A percentile compares a stretch with the other conserved stretches of the same genome.
These are phyloP conservation scores for Saksenaea vasiformis DNA, from an alignment of 371 early-diverging fungal genomes.

Conservation along the genomic window DNA sequence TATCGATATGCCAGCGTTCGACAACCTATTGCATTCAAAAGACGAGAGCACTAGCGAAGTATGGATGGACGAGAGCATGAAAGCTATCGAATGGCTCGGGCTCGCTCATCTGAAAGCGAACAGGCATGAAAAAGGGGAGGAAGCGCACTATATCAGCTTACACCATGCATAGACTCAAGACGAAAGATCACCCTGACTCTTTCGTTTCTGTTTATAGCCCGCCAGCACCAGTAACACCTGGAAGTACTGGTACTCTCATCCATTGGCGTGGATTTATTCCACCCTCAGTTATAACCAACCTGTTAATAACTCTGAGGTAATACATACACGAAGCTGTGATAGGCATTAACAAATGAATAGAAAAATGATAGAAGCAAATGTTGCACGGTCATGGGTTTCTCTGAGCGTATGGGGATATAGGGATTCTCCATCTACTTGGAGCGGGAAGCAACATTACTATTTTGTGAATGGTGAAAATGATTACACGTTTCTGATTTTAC, in stretches of 20 bases:
- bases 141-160: background rate
- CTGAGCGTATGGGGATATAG: slow-evolving; percentile 66
- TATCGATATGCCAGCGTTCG: slow-evolving; percentile 34
- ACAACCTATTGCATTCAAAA: slow-evolving; percentile 20
- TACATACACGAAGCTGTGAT: background rate
- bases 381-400: slow-evolving; percentile 52
- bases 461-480: slow-evolving; percentile 62
- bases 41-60: slow-evolving; percentile 12
- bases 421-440: slow-evolving; percentile 70
- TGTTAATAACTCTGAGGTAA: slow-evolving; percentile 39
- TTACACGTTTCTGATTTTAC: slow-evolving; percentile 54
- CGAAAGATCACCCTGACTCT: slow-evolving; percentile 43
- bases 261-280: slow-evolving; percentile 43
- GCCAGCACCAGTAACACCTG: slow-evolving; percentile 29
- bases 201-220: slow-evolving; percentile 56
- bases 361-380: slow-evolving; percentile 26
- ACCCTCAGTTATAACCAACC: slow-evolving; percentile 26
- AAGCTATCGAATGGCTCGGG: slow-evolving; percentile 67
- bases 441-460: slow-evolving; percentile 54
- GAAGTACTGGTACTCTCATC: slow-evolving; percentile 26
- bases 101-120: slow-evolving; percentile 54
- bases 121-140: slow-evolving; percentile 31
- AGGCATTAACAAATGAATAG: slow-evolving; percentile 11
- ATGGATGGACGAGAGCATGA: slow-evolving; percentile 42
- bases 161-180: slow-evolving; percentile 20